Base-by-base conservation (phyloP, 495 filamentous ascomycete species). In the Penicillium robsamsonii region DNA sequence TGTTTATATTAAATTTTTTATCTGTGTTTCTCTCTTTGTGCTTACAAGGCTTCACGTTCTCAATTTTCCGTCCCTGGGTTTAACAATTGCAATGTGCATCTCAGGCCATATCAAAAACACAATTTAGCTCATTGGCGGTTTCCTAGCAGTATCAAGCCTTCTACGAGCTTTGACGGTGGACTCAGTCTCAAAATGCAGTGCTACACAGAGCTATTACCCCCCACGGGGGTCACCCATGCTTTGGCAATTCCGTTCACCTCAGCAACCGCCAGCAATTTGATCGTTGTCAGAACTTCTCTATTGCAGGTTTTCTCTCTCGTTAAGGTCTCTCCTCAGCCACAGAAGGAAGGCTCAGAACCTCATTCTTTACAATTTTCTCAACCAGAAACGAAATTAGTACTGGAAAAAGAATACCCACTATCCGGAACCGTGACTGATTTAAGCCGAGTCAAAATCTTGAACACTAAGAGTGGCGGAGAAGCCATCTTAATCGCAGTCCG, bases 181-280 rank as follows among this genome's bases (percentile, higher is more conserved):
- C 18, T 13, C 12, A 37, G n/a, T 46, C 33, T 11, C 41, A 46
- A 53, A 61, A 88, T 88, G 85, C 86, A 88, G 78, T 86, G 81
- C 76, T 97, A 97, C 77, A 91, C 90, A 59, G 92, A 97, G 79
- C 75, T 99, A 65, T 84, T 90, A 61, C 87, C 94, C 74, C 91
- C 94, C 20, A 95, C 91, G 64, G 91, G 91, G 62, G 90, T 99
- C 66, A 91, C 91, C 54, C 89, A 96, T 75, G 89, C 93, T 35
- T 70, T 97, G 64, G 81, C 79, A 42, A 72, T 96, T 17, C 84
- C 91, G 20, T 93, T 99, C 65, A 74, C 86, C 41, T 86, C 85
- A 29, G 74, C 89, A 15, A 83, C 86, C 48, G 84, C 88, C 56
- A 86, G 81, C 65, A 97, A 97, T 67, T 81, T 97, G 59, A 74